Conservation (phyloP, 768 basidiomycete genomes). For the Lepiota venenata region DNA sequence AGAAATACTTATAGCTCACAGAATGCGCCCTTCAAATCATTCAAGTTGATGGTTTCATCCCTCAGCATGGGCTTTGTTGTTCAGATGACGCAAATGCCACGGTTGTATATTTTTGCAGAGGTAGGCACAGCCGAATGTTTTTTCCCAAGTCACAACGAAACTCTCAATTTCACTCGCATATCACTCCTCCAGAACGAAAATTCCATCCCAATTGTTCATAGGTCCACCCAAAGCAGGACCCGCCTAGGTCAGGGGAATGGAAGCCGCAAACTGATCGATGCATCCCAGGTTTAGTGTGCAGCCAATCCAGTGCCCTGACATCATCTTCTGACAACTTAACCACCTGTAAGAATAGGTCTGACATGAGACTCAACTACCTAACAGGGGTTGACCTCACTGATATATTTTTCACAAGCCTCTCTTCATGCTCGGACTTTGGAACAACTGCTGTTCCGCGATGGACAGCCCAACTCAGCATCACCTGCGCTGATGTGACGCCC, state of each 20-base stretch:
- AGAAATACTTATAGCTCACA: no score
- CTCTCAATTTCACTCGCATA: slow-evolving; percentile 1
- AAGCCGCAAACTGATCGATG: slow-evolving; percentile 32
- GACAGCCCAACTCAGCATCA: slow-evolving; percentile 56
- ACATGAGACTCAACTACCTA: slow-evolving; percentile 2
- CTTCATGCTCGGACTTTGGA: slow-evolving; percentile 44
- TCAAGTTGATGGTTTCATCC: no score
- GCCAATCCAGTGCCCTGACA: slow-evolving; percentile 30
- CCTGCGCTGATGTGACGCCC: slow-evolving; percentile 31
- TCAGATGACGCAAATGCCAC: background rate
- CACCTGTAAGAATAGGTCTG: slow-evolving; percentile 23
- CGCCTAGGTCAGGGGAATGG: slow-evolving; percentile 24
- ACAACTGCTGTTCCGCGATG: slow-evolving; percentile 50
- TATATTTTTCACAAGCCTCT: slow-evolving; percentile 42
- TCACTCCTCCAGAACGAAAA: slow-evolving; percentile 25
- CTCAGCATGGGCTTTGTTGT: no score
- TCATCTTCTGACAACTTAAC: slow-evolving; percentile 30
- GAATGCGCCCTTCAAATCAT: no score
- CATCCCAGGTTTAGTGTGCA: slow-evolving; percentile 38
- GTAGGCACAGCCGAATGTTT: no score
- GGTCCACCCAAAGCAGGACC: slow-evolving; percentile 34
- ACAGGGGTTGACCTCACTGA: slow-evolving; percentile 19
- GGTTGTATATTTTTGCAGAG: no score
- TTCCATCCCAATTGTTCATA: slow-evolving; percentile 35
- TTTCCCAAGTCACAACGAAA: no score